A percentile compares a stretch with the other conserved stretches of the same genome.
phyloP scores from a whole-genome alignment of 1,284 basidiomycete species.

The Moniliella sp. region DNA sequence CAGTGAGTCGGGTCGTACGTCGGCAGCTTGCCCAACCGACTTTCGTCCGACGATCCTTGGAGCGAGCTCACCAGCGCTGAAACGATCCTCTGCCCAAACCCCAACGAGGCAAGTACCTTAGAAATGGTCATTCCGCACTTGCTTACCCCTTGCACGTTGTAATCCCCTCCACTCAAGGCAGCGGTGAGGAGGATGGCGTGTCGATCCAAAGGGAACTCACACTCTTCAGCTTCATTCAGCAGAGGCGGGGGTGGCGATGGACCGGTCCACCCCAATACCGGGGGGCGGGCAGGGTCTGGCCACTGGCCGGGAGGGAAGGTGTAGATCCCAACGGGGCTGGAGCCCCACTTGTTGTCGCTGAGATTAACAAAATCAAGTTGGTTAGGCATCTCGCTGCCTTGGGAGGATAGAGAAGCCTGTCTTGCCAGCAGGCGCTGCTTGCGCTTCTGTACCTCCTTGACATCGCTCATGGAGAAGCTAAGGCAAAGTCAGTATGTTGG shows the following conservation, averaged over 20 bases:
- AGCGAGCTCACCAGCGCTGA: background rate
- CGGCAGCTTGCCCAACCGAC: background rate
- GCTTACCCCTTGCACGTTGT: constrained; percentile 38
- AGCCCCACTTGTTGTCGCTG: no score
- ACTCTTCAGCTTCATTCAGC: constrained; percentile 40
- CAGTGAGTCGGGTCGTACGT: background rate
- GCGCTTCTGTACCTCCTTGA: background rate
- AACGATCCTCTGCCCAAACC: no score
- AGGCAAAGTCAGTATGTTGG: background rate
- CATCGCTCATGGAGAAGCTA: background rate
- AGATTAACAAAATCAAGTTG: no score
- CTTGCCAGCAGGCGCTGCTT: constrained; percentile 1
- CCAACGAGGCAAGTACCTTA: background rate
- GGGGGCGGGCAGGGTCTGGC: constrained; percentile 1
- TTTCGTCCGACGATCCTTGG: background rate
- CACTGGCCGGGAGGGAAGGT: background rate
- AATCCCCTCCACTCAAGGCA: constrained; percentile 71
- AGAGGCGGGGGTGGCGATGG: constrained; percentile 36
- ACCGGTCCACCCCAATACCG: background rate
- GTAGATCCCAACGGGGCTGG: background rate
- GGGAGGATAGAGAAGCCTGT: no score
- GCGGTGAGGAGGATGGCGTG: constrained; percentile 65
- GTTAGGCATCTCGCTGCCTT: no score
- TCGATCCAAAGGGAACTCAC: constrained; percentile 40
- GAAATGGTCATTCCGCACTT: constrained; percentile 14